Percentiles rank a stretch among this genome's conserved stretches.
Evolutionary conservation across 495 filamentous ascomycete species (phyloP).

Genomic region (Collariella sp.): DNA sequence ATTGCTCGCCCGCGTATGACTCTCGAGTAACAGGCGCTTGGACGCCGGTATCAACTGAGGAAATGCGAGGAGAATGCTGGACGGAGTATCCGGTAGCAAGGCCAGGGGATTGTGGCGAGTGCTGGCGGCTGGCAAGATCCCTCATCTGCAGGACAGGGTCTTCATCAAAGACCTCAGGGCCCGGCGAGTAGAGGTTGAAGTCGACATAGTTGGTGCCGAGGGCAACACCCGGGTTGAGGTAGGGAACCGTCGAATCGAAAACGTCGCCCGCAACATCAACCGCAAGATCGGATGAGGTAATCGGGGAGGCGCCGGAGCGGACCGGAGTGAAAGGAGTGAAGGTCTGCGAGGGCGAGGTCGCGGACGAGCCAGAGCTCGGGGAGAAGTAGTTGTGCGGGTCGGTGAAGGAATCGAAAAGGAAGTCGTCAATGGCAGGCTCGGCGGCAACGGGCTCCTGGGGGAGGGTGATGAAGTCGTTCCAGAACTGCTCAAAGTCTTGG

Average conservation of each 20-base stretch:
- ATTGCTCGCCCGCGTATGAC: background rate
- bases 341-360: constrained; percentile 30
- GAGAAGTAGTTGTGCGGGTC: constrained; percentile 30
- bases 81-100: background rate
- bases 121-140: constrained; percentile 9
- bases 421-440: constrained; percentile 18
- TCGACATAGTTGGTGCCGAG: constrained; percentile 40
- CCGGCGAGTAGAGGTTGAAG: constrained; percentile 45
- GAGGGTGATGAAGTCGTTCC: constrained; percentile 36
- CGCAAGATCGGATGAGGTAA: constrained; percentile 4
- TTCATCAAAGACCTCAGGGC: constrained; percentile 37
- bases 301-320: constrained; percentile 12
- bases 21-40: background rate
- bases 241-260: constrained; percentile 30
- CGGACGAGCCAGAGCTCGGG: constrained; percentile 28
- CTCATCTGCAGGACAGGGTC: constrained; percentile 25
- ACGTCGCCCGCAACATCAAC: constrained; percentile 10
- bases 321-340: constrained; percentile 27
- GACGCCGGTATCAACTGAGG: background rate
- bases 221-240: constrained; percentile 32
- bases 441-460: constrained; percentile 27
- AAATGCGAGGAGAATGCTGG: background rate
- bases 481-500: constrained; percentile 21
- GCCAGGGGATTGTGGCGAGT: constrained; percentile 4
- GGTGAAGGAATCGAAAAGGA: constrained; percentile 35